These are phyloP conservation scores for Colletotrichum shisoi DNA, from an alignment of 2,329 filamentous ascomycete genomes.

Conservation along the genomic window DNA sequence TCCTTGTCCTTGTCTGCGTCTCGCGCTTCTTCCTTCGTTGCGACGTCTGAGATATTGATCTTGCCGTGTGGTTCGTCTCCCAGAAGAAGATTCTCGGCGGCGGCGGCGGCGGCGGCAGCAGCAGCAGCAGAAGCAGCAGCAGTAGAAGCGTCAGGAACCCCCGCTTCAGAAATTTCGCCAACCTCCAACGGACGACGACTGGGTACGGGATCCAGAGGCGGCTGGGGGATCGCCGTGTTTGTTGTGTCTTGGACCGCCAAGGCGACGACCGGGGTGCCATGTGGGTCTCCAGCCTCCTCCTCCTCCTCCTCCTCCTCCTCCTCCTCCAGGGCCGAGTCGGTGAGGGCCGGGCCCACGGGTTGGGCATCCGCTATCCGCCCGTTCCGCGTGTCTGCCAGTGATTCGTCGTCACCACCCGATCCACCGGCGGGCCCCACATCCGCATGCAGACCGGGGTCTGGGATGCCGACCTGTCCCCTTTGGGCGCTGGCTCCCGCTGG, in stretches of 20 bases:
- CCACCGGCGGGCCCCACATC: slow-evolving; percentile 30
- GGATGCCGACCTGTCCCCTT: slow-evolving; percentile 25
- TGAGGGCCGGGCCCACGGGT: slow-evolving; percentile 39
- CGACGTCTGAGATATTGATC: slow-evolving; percentile 41
- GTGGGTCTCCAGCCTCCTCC: slow-evolving; percentile 38
- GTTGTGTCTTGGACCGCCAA: slow-evolving; percentile 39
- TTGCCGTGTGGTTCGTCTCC: slow-evolving; percentile 44
- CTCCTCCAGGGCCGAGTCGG: slow-evolving; percentile 39
- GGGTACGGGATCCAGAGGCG: slow-evolving; percentile 28
- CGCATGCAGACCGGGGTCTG: slow-evolving; percentile 35
- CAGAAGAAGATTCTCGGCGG: slow-evolving; percentile 30
- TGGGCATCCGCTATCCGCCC: slow-evolving; percentile 38
- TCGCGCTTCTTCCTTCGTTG: slow-evolving; percentile 43
- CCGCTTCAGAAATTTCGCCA: slow-evolving; percentile 38
- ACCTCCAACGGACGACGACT: slow-evolving; percentile 14
- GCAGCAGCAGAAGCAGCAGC: neutral
- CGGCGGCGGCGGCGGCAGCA: no score
- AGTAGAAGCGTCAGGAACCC: slow-evolving; percentile 29
- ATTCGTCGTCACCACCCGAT: slow-evolving; percentile 30
- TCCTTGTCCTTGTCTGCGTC: slow-evolving; percentile 46
- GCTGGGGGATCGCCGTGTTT: slow-evolving; percentile 40
- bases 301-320: no score
- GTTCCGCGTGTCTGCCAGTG: slow-evolving; percentile 38
- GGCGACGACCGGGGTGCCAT: slow-evolving; percentile 31
- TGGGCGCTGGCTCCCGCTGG: slow-evolving; percentile 8